A percentile compares a stretch with the other conserved stretches of the same genome.
Conservation (phyloP, 768 basidiomycete species). For the Mycena vitilis region DNA sequence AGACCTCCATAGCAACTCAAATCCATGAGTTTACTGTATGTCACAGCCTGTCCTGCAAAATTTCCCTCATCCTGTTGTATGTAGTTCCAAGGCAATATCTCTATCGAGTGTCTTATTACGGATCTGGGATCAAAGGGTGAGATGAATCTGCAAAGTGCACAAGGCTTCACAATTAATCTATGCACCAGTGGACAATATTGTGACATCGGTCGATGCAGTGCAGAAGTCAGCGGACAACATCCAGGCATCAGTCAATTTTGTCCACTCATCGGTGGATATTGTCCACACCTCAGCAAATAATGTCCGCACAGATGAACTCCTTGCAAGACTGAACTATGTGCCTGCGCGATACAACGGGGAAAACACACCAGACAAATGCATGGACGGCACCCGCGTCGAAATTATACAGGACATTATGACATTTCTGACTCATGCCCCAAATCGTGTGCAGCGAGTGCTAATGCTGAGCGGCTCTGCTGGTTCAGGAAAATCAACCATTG, state of each 20-base stretch:
- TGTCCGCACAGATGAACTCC: not conserved
- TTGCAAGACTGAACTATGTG: not conserved
- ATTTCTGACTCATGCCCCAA: not conserved
- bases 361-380: conserved; percentile 8
- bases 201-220: no score
- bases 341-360: conserved; percentile 12
- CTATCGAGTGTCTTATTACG: not conserved
- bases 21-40: conserved; percentile 3
- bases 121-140: not conserved
- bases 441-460: not conserved
- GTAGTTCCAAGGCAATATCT: conserved; percentile 7
- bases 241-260: no score
- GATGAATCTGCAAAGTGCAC: no score
- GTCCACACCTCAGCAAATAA: not conserved
- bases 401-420: conserved; percentile 8
- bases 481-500: conserved; percentile 22
- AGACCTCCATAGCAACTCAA: not conserved
- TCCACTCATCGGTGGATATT: not conserved
- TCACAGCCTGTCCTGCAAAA: not conserved
- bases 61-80: not conserved
- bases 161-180: no score
- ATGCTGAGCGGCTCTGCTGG: conserved; percentile 18
- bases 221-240: no score
- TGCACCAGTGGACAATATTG: no score
- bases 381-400: conserved; percentile 15